A percentile compares a stretch with the other conserved stretches of the same genome.
Conservation (phyloP, 2,329 filamentous ascomycete genomes). For the Ambrosiella xylebori region DNA sequence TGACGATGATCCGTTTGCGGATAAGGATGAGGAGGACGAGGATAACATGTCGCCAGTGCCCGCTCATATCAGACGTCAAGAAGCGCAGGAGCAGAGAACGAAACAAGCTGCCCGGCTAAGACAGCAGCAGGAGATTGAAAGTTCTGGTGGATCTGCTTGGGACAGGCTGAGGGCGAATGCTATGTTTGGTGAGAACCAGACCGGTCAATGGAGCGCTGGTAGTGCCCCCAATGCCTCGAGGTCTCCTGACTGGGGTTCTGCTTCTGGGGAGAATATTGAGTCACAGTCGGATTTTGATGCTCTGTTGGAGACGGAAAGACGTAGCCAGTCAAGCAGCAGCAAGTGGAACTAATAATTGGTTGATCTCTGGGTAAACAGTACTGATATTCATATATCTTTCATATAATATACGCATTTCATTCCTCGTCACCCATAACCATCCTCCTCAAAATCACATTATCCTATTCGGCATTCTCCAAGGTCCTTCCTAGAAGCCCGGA, state of each 20-base stretch:
- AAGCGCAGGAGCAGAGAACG: slow-evolving; percentile 4
- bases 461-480: background rate
- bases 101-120: background rate
- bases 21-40: slow-evolving; percentile 7
- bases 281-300: slow-evolving; percentile 35
- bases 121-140: background rate
- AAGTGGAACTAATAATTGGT: slow-evolving; percentile 15
- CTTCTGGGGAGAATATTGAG: background rate
- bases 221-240: background rate
- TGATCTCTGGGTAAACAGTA: background rate
- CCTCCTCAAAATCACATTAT: slow-evolving; percentile 5
- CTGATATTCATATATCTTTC: background rate
- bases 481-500: slow-evolving; percentile 28
- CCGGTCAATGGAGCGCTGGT: background rate
- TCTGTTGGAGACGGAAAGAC: slow-evolving; percentile 29
- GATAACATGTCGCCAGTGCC: slow-evolving; percentile 12
- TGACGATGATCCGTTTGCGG: slow-evolving; percentile 11
- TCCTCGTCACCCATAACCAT: background rate
- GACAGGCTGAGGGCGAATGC: slow-evolving; percentile 6
- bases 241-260: background rate
- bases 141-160: slow-evolving; percentile 6
- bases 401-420: background rate
- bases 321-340: slow-evolving; percentile 23
- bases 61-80: slow-evolving; percentile 11
- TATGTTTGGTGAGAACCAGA: background rate